A percentile compares a stretch with the other conserved stretches of the same genome.
Evolutionary conservation across 2,329 filamentous ascomycete species (phyloP).

Genomic region (Teratosphaeria pseudoeucalypti): DNA sequence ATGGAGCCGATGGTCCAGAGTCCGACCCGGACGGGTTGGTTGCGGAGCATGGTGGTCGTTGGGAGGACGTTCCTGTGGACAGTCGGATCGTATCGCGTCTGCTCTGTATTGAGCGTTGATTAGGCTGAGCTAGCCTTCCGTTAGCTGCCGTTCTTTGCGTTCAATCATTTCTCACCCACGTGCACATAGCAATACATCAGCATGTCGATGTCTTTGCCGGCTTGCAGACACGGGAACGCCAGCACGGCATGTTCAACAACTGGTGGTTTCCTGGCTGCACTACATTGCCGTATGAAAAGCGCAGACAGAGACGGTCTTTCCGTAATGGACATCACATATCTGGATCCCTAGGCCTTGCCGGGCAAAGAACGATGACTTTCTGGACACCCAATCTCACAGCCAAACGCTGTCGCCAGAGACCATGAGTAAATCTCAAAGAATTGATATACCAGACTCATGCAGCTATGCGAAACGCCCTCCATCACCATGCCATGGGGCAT

Average conservation of each 20-base stretch:
- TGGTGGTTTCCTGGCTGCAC: not conserved
- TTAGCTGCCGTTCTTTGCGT: not conserved
- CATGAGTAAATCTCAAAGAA: too few species aligned
- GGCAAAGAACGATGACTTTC: too few species aligned
- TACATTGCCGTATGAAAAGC: not conserved
- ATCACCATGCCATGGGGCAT: not conserved
- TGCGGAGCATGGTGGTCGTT: not conserved
- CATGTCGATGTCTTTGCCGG: not conserved
- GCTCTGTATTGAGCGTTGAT: too few species aligned
- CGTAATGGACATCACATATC: too few species aligned
- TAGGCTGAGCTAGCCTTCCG: not conserved
- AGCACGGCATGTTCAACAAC: not conserved
- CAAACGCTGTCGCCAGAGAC: too few species aligned
- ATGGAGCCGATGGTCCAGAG: conserved; percentile 5
- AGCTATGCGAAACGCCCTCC: not conserved
- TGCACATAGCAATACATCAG: not conserved
- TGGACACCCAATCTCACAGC: too few species aligned
- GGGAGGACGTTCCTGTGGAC: too few species aligned
- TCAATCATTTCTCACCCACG: not conserved
- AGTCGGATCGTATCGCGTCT: too few species aligned
- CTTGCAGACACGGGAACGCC: not conserved
- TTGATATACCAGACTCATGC: too few species aligned
- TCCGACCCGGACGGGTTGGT: not conserved
- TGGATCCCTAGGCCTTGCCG: too few species aligned
- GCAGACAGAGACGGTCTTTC: too few species aligned